These are phyloP conservation scores for Myrica gale DNA, from an alignment of 306 rosid genomes.

Conservation along the genomic window DNA sequence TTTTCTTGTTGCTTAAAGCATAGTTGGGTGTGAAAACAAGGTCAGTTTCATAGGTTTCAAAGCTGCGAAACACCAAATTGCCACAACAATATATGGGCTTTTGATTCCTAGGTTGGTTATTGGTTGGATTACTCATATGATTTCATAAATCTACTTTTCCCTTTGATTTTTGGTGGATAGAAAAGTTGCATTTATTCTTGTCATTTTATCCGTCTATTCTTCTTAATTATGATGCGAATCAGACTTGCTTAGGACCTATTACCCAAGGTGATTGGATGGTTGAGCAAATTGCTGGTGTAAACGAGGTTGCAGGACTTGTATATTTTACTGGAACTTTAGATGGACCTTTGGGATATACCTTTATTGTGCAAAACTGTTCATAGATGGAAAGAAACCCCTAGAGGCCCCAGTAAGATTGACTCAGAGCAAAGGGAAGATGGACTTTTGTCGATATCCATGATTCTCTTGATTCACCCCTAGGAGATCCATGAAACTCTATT, in stretches of 20 bases:
- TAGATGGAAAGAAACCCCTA: slow-evolving; percentile 52
- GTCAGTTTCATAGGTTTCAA: neutral
- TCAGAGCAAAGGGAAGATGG: slow-evolving; percentile 67
- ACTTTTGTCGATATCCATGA: slow-evolving; percentile 76
- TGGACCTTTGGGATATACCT: slow-evolving; percentile 80
- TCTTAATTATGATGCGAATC: slow-evolving; percentile 55
- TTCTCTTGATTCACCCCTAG: slow-evolving; percentile 70
- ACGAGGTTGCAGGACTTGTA: slow-evolving; percentile 72
- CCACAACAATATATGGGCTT: slow-evolving; percentile 19
- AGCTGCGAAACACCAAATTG: slow-evolving; percentile 10
- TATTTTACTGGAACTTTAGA: slow-evolving; percentile 87
- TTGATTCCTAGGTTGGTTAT: slow-evolving; percentile 6
- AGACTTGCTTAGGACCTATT: slow-evolving; percentile 71
- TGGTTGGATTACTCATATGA: neutral
- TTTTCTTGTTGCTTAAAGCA: neutral
- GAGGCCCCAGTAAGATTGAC: slow-evolving; percentile 78
- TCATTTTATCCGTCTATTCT: neutral
- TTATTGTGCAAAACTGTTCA: slow-evolving; percentile 58
- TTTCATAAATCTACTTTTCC: slow-evolving; percentile 4
- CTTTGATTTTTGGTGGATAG: slow-evolving; percentile 7
- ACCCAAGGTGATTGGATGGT: slow-evolving; percentile 99
- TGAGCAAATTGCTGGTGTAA: slow-evolving; percentile 88
- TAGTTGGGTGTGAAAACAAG: slow-evolving; percentile 3
- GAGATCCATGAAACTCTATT: too few relatives aligned
- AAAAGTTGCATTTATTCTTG: slow-evolving; percentile 8